Percentiles rank a stretch among this genome's conserved stretches.
These are phyloP conservation scores for Lophiotrema nucula DNA, from an alignment of 495 filamentous ascomycete genomes.

Conservation along the genomic window DNA sequence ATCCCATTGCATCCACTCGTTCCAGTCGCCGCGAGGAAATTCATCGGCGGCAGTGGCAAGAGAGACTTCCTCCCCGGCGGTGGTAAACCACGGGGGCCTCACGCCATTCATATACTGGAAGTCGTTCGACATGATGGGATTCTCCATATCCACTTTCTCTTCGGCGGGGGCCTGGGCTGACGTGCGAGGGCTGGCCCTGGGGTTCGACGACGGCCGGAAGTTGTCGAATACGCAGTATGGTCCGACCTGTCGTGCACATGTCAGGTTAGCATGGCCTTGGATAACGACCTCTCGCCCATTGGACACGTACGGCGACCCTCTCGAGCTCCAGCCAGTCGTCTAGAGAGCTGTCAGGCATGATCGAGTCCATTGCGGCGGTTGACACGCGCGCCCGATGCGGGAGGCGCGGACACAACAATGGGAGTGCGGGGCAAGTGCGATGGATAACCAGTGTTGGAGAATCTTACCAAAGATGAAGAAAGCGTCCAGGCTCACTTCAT, in stretches of 20 bases:
- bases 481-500: neutral
- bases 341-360: slow-evolving; percentile 13
- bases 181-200: neutral
- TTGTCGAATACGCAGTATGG: slow-evolving; percentile 36
- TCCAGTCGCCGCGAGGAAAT: slow-evolving; percentile 39
- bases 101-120: slow-evolving; percentile 12
- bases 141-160: slow-evolving; percentile 22
- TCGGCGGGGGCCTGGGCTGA: neutral
- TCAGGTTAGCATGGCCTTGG: slow-evolving; percentile 24
- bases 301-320: slow-evolving; percentile 32
- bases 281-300: neutral
- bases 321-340: slow-evolving; percentile 35
- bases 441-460: neutral
- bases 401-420: neutral
- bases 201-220: slow-evolving; percentile 24
- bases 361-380: slow-evolving; percentile 10
- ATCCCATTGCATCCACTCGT: slow-evolving; percentile 41
- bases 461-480: neutral
- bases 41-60: slow-evolving; percentile 12
- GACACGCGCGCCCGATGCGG: neutral
- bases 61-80: slow-evolving; percentile 18
- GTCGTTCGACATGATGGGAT: slow-evolving; percentile 24
- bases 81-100: slow-evolving; percentile 23
- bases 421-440: neutral
- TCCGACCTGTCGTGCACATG: slow-evolving; percentile 24